Evolutionary conservation across 495 filamentous ascomycete genomes (phyloP), one percentile per base, ranked within the genome.

Genomic region (Cladorrhinum samala): DNA sequence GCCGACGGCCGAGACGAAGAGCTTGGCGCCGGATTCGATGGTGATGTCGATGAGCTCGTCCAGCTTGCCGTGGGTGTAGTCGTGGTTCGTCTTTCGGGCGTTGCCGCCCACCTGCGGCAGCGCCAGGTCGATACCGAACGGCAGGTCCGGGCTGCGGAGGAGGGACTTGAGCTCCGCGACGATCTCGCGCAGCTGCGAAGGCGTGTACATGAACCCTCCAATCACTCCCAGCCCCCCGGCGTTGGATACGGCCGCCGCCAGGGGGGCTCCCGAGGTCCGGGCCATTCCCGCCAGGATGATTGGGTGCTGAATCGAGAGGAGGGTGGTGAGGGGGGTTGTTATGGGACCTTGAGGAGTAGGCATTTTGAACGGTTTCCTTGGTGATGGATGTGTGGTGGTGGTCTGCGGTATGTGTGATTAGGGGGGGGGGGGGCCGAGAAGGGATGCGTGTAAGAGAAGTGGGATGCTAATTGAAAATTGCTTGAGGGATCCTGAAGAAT

Each of bases 271-370:
- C 6, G 85, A 89, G 17, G 85, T 86, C 57, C 85, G 82, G 4
- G 89, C 89, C 90, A 95, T 95, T 55, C 90, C 89, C 36, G 89
- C 90, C 37, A 94, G 84, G 50, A 94, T 67, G 71, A 95, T 84
- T 48, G 89, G 89, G 72, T 93, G 86, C 40, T 83, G 68, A 73
- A 94, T 90, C 19, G 77, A 75, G 14, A 93, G 80, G 44, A 94
- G 78, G 30, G 74, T 75, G 59, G 81, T 86, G 17, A 94, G 83
- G 17, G 88, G 87, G 36, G 89, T 94, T 55, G 82, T 78, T 67
- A 94, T 77, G 49, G 76, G 77, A 40, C 73, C 76, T 20, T 47
- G 14, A 47, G 44, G 8, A n/a, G n/a, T n/a, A 50, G 55, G 55
- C 66, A 70, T 72, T 27, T 40, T 65, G 55, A 23, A 27, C 13